Conservation (phyloP, 2,329 filamentous ascomycete species). For the Ophiostoma sp. region DNA sequence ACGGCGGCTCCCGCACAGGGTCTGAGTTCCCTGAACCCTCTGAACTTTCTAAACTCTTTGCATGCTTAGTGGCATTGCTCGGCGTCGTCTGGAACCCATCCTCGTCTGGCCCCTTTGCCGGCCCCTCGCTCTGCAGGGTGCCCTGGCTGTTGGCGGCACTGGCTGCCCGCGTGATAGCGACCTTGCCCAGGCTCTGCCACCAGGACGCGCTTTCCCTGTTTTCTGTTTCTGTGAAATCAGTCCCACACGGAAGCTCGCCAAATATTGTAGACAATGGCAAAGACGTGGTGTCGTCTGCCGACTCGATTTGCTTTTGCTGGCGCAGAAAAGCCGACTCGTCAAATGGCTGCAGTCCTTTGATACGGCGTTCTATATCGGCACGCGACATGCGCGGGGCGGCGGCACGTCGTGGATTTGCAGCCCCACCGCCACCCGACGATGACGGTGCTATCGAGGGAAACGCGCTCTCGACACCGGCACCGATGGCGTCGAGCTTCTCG, state of each 20-base stretch:
- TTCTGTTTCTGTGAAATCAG: neutral
- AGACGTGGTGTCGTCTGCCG: constrained; percentile 39
- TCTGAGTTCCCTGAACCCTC: too few species aligned
- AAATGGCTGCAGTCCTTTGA: constrained; percentile 51
- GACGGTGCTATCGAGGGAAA: constrained; percentile 41
- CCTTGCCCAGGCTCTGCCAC: constrained; percentile 43
- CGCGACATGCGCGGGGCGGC: constrained; percentile 43
- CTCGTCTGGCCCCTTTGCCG: neutral
- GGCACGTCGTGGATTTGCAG: constrained; percentile 28
- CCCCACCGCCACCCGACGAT: neutral
- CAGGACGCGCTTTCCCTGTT: constrained; percentile 39
- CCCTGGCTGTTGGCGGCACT: neutral
- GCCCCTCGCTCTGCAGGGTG: neutral
- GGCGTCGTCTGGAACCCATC: constrained; percentile 16
- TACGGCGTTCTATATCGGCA: constrained; percentile 42
- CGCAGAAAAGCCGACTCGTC: constrained; percentile 39
- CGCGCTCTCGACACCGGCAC: constrained; percentile 48
- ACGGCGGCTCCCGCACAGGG: neutral
- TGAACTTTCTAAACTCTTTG: too few species aligned
- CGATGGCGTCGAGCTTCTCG: constrained; percentile 51
- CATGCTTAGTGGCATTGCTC: neutral
- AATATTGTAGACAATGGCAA: neutral
- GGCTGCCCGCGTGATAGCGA: constrained; percentile 28
- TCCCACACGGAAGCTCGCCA: constrained; percentile 30
- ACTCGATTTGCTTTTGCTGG: constrained; percentile 32